phyloP scores from a whole-genome alignment of 2,329 filamentous ascomycete genomes.

The Waltergamsia citrina region DNA sequence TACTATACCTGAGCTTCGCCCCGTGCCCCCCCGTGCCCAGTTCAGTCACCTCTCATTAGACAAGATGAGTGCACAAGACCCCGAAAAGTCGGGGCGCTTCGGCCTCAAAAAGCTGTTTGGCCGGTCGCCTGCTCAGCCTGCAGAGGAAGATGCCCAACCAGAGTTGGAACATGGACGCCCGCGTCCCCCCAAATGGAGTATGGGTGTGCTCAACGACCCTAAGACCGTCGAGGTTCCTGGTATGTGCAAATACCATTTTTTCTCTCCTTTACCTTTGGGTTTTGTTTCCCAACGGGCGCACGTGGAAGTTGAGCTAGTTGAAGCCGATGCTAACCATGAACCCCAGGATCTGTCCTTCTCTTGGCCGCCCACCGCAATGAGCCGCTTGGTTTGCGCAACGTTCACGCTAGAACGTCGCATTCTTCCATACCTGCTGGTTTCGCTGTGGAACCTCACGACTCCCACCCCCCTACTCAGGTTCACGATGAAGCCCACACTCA shows the following conservation, averaged over 20 bases:
- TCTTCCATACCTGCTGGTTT: slow-evolving; percentile 44
- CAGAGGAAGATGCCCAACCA: neutral
- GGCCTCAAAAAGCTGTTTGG: neutral
- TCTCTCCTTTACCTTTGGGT: neutral
- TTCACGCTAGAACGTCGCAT: slow-evolving; percentile 46
- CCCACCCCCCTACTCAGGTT: slow-evolving; percentile 11
- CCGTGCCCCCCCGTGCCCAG: no score
- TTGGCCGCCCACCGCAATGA: slow-evolving; percentile 46
- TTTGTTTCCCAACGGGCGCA: no score
- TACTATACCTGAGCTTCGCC: no score
- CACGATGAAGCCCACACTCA: no score
- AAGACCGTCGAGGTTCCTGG: slow-evolving; percentile 82
- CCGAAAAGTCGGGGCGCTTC: neutral
- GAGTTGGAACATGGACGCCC: slow-evolving; percentile 6
- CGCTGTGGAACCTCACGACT: slow-evolving; percentile 21
- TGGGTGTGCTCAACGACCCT: slow-evolving; percentile 78
- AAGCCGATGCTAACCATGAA: no score
- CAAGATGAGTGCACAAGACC: no score
- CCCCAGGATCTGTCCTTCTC: slow-evolving; percentile 47
- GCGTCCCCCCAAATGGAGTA: slow-evolving; percentile 37
- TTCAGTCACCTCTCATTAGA: no score
- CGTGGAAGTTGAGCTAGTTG: no score
- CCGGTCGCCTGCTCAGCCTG: neutral
- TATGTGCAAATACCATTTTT: no score
- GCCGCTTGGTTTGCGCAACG: slow-evolving; percentile 47